These are phyloP conservation scores for Axilococcus clingmanii DNA, from an alignment of 139 green algal genomes.

Conservation along the genomic window DNA sequence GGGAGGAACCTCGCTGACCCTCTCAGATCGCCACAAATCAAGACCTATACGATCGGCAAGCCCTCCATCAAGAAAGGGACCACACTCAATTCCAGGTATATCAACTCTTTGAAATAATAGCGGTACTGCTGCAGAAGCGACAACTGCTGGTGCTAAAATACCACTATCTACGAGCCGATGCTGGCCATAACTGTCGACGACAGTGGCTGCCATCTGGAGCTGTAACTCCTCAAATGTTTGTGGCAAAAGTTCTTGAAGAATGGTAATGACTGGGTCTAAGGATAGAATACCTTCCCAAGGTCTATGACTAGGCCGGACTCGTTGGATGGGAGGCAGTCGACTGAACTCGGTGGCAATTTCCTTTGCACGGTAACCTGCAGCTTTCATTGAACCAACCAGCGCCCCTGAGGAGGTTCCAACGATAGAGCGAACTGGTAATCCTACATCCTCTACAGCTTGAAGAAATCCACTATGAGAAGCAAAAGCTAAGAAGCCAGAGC, in stretches of 20 bases:
- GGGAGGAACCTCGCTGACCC: conserved; percentile 9
- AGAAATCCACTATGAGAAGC: conserved; percentile 58
- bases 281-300: conserved; percentile 69
- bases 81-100: conserved; percentile 46
- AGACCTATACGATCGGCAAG: conserved; percentile 67
- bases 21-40: conserved; percentile 40
- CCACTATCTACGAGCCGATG: conserved; percentile 67
- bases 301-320: conserved; percentile 36
- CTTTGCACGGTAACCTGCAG: conserved; percentile 53
- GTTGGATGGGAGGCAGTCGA: conserved; percentile 47
- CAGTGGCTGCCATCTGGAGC: conserved; percentile 60
- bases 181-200: conserved; percentile 41
- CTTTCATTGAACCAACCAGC: conserved; percentile 63
- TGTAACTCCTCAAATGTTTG: conserved; percentile 70
- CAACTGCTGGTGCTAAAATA: conserved; percentile 71
- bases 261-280: conserved; percentile 54
- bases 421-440: conserved; percentile 52
- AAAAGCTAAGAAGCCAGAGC: conserved; percentile 79
- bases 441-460: conserved; percentile 59
- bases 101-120: conserved; percentile 63
- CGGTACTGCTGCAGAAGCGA: conserved; percentile 77
- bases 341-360: conserved; percentile 58
- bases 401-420: conserved; percentile 80
- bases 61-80: conserved; percentile 73
- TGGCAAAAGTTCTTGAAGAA: conserved; percentile 60